A percentile compares a stretch with the other conserved stretches of the same genome.
These are phyloP conservation scores for Diaporthe sp. DNA, from an alignment of 2,329 filamentous ascomycete genomes.

Conservation along the genomic window DNA sequence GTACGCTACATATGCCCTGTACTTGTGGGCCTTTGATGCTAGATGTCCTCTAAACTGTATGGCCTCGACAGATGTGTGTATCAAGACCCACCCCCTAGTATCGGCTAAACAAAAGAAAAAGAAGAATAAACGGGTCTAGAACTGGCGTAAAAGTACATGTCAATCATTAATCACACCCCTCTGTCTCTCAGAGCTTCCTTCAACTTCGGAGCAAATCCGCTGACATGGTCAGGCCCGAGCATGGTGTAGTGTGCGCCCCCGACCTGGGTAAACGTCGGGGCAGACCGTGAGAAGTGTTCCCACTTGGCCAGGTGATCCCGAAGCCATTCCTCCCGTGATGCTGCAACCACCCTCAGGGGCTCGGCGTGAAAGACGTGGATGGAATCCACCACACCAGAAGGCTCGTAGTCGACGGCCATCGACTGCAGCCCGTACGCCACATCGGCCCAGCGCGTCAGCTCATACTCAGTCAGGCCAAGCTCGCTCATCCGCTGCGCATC, in stretches of 20 bases:
- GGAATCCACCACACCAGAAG: background rate
- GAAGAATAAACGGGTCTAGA: no score
- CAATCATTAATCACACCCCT: background rate
- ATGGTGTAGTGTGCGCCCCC: constrained; percentile 26
- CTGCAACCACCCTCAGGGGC: background rate
- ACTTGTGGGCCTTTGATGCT: no score
- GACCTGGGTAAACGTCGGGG: background rate
- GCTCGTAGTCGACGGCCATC: constrained; percentile 10
- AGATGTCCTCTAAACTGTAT: no score
- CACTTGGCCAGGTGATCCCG: background rate
- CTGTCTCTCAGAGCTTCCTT: background rate
- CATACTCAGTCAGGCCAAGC: background rate
- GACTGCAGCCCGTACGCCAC: background rate
- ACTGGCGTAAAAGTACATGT: no score
- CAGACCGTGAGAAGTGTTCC: background rate
- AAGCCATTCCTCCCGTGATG: background rate
- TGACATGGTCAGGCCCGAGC: background rate
- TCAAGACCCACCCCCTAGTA: no score
- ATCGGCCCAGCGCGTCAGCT: background rate
- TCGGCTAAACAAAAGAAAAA: no score
- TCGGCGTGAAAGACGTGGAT: constrained; percentile 11
- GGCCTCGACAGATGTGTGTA: no score
- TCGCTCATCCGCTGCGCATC: background rate
- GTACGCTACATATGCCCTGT: no score
- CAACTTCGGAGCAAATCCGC: background rate